Base-by-base conservation (phyloP, 2,329 filamentous ascomycete species). In the Xylaria sp. region DNA sequence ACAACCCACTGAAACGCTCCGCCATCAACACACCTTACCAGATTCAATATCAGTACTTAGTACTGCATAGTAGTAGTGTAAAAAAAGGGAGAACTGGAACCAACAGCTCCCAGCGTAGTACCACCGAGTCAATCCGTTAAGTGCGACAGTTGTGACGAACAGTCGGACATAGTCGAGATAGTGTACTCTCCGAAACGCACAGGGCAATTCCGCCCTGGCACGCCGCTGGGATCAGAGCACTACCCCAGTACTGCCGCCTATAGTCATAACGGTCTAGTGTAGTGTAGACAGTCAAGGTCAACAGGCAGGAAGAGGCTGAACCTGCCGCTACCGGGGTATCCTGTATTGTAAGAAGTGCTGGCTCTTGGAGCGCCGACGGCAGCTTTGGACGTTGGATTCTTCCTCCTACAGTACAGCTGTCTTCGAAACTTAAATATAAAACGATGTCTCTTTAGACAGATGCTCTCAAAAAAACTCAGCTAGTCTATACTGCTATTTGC, bases 1-100 rank as follows among this genome's bases (percentile, higher is more conserved):
- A 44, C 39, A 28, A 28, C 28, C 56, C 13, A 58, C 39, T 48
- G 23, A 58, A 58, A 56, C 52, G 32, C 52, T 56, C 52, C 32
- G 32, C 52, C 32, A 56, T 32, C n/a, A 39, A 23, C 32, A 12
- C 15, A 12, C 23, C 12, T 46, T 10, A 44, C 20, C 50, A 52
- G 23, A 12, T 52, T 34, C 28, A 56, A 12, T 18, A 13, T 39
- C 54, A n/a, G 13, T 54, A 12, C 4, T n/a, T 28, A 28, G 28
- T 28, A 28, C 28, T 28, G n/a, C n/a, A n/a, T n/a, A n/a, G n/a
- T n/a, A 28, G 23, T 25, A 28, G 28, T 28, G 28, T 28, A 28
- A 28, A 28, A 28, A 54, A 15, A 54, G 13, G 28, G 15, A 34
- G 46, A 34, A 34, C 8, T 15, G 20, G 15, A 54, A 34, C 25